Base-by-base conservation (phyloP, 768 basidiomycete genomes). In the Mycena indigotica region DNA sequence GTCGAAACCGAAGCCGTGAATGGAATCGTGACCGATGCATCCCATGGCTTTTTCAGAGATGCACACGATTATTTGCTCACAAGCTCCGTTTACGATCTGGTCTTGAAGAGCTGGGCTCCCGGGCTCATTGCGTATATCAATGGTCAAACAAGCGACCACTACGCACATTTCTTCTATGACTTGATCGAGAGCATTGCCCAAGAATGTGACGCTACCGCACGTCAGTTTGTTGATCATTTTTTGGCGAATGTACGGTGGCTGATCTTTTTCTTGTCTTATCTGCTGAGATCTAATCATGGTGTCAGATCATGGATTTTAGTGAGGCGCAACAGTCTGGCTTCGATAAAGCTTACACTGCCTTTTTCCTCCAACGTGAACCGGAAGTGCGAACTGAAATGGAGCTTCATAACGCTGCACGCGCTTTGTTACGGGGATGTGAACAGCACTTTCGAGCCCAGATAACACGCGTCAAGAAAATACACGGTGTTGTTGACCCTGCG, bases 271-370 rank as follows among this genome's bases (percentile, higher is more conserved):
- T 52, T 13, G 24, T 24, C 40, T 28, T 16, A 28, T 15, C 25
- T 21, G 23, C 23, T 32, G 15, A 16, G 29, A 12, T 52, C 30
- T n/a, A n/a, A n/a, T n/a, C n/a, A n/a, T n/a, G n/a, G 46, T 24
- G 3, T 29, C 25, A 75, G 73, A 60, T 75, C 1, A 65, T 76
- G 48, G 72, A 75, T 55, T 74, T 73, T 50, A 73, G 73, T 54
- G 63, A 71, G 39, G 73, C 75, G 1, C 66, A 76, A 46, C 63
- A 69, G 0, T n/a, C 24, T 3, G 73, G 73, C 1, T 75, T 71
- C 53, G 67, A 68, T 8, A 13, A 40, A 1, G 72, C 70, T 2
- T 75, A 68, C 52, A 50, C 70, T n/a, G 49, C 49, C 2, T 72
- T 70, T 45, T 69, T 67, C 63, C 29, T 21, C 3, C n/a, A 30